Evolutionary conservation across 257 asterid genomes (phyloP).

Genomic region (Oldenlandia corymbosa): DNA sequence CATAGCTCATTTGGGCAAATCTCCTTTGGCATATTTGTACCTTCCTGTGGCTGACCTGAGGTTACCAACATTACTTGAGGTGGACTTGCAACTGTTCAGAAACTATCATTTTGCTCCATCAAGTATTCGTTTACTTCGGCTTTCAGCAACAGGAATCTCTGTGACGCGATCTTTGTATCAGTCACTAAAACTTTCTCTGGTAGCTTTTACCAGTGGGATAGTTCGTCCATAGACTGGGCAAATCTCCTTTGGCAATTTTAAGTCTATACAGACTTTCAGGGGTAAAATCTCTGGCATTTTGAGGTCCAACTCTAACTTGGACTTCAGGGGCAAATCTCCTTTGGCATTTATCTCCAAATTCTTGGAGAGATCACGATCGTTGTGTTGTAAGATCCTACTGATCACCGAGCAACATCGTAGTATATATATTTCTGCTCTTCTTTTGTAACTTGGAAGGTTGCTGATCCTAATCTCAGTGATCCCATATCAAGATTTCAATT

Average conservation of each 20-base stretch:
- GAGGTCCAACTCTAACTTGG: slow-evolving; percentile 41
- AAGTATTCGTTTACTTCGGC: slow-evolving; percentile 14
- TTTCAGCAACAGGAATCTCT: slow-evolving; percentile 17
- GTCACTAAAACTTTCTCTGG: slow-evolving; percentile 15
- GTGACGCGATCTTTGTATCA: slow-evolving; percentile 17
- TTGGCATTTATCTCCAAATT: slow-evolving; percentile 71
- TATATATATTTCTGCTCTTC: neutral
- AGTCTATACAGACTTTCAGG: slow-evolving; percentile 36
- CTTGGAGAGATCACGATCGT: slow-evolving; percentile 45
- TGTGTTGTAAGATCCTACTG: slow-evolving; percentile 18
- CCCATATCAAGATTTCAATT: slow-evolving; percentile 11
- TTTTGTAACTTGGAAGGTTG: slow-evolving; percentile 8
- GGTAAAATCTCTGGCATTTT: slow-evolving; percentile 86
- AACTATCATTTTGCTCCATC: slow-evolving; percentile 13
- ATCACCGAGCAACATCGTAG: neutral
- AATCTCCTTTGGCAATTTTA: slow-evolving; percentile 72
- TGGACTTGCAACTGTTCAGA: slow-evolving; percentile 11
- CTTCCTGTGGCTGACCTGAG: slow-evolving; percentile 29
- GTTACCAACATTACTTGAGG: slow-evolving; percentile 16
- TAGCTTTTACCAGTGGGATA: slow-evolving; percentile 22
- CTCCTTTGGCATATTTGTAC: slow-evolving; percentile 56
- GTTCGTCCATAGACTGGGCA: slow-evolving; percentile 36
- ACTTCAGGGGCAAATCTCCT: slow-evolving; percentile 80
- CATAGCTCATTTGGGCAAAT: slow-evolving; percentile 40
- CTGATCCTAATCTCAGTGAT: slow-evolving; percentile 13